Evolutionary conservation across 2,329 filamentous ascomycete genomes (phyloP).

Genomic region (Colletotrichum eremochloae): DNA sequence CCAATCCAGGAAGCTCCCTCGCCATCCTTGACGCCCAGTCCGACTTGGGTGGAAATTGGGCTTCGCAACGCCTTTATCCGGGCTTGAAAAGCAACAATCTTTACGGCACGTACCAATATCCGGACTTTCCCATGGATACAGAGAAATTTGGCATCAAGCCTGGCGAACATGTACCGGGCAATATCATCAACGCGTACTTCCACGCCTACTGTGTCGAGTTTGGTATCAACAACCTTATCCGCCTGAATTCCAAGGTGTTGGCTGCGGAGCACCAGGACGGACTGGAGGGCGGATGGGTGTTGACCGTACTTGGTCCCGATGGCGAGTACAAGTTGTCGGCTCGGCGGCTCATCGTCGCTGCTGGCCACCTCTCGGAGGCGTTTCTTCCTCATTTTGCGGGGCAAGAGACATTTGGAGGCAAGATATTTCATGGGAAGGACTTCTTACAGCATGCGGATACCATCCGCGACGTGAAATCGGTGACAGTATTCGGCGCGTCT

Average conservation of each 20-base stretch:
- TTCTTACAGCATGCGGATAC: constrained; percentile 57
- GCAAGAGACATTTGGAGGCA: constrained; percentile 58
- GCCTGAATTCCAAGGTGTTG: constrained; percentile 55
- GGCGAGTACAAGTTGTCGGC: constrained; percentile 51
- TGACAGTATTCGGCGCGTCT: constrained; percentile 72
- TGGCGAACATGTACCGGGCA: constrained; percentile 62
- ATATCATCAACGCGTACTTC: constrained; percentile 62
- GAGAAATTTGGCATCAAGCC: constrained; percentile 63
- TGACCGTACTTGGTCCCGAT: constrained; percentile 48
- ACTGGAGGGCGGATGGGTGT: constrained; percentile 56
- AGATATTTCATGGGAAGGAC: constrained; percentile 64
- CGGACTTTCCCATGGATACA: constrained; percentile 77
- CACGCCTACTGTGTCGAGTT: constrained; percentile 59
- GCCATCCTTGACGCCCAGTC: constrained; percentile 69
- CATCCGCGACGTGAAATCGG: constrained; percentile 56
- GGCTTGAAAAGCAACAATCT: constrained; percentile 82
- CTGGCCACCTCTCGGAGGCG: constrained; percentile 65
- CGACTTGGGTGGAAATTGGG: constrained; percentile 78
- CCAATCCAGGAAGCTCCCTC: constrained; percentile 69
- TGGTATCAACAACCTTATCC: constrained; percentile 56
- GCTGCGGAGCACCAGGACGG: constrained; percentile 56
- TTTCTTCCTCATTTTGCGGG: constrained; percentile 62
- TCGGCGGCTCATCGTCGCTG: constrained; percentile 66
- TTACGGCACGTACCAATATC: constrained; percentile 78
- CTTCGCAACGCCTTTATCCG: constrained; percentile 74